Percentiles rank a stretch among this genome's conserved stretches.
These are phyloP conservation scores for Suillus weaverae DNA, from an alignment of 768 basidiomycete species.

Conservation along the genomic window DNA sequence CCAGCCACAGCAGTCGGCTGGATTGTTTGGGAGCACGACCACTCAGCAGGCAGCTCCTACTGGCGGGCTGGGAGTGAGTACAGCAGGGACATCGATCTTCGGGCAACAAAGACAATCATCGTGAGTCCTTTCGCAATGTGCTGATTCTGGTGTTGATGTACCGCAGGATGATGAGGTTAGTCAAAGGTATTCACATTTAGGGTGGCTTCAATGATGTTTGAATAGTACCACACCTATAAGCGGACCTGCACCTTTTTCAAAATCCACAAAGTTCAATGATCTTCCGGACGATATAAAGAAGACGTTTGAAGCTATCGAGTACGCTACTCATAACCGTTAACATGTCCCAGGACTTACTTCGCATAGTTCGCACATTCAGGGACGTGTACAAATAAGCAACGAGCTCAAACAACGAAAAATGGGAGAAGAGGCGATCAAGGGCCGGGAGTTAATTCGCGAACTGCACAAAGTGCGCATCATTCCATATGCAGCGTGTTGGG, in stretches of 20 bases:
- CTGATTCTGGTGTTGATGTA: background rate
- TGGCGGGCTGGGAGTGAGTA: conserved; percentile 6
- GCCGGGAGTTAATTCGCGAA: conserved; percentile 63
- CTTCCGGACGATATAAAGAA: conserved; percentile 68
- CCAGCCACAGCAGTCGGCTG: conserved; percentile 17
- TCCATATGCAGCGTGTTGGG: background rate
- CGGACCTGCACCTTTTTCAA: conserved; percentile 36
- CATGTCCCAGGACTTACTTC: conserved; percentile 13
- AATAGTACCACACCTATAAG: conserved; percentile 30
- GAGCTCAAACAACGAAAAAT: conserved; percentile 75
- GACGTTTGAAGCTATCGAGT: conserved; percentile 73
- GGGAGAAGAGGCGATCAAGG: conserved; percentile 72
- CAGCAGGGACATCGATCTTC: conserved; percentile 20
- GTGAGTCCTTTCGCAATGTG: conserved; percentile 17
- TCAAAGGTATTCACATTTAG: background rate
- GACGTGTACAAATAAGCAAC: conserved; percentile 77
- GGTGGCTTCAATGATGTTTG: background rate
- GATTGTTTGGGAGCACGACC: conserved; percentile 29
- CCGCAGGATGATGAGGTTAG: conserved; percentile 30
- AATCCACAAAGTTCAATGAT: conserved; percentile 79
- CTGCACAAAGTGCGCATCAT: conserved; percentile 58
- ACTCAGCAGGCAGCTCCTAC: conserved; percentile 7
- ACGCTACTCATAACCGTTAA: conserved; percentile 20
- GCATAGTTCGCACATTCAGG: conserved; percentile 67
- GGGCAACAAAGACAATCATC: conserved; percentile 34